Base-by-base conservation (phyloP, 805 yeast species). In the Saturnispora diversa region DNA sequence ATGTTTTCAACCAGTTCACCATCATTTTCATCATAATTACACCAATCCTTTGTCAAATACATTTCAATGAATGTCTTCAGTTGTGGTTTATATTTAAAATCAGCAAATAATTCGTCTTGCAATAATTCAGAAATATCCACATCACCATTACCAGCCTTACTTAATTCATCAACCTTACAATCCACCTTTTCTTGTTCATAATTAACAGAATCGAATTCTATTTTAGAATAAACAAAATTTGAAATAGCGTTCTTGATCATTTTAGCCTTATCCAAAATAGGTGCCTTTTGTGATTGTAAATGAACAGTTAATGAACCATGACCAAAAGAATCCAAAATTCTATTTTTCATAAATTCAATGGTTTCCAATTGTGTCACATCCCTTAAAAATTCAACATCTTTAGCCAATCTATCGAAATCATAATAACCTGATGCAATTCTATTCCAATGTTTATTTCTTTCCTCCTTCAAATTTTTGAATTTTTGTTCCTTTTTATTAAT, bases 381-480 rank as follows among this genome's bases (percentile, higher is more conserved):
- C 38, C 71, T 68, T 40, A 86, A 68, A 3, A 72, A 45, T 32
- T 68, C 68, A 6, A 84, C 86, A 44, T 79, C 80, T 34, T 65
- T 62, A 28, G 66, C 72, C 43, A 75, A 67, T 40, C 73, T 68
- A 27, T 67, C 60, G 61, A 86, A 90, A 56, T 90, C 85, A 54
- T 82, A 88, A 59, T 67, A 82, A 5, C 96, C 96, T 42, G 75
- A 69, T 23, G 75, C 73, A 43, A 92, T 81, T 11, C 75, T 69
- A 40, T 71, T 66, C 74, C 86, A 77, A 58, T 74, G 80, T 50
- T 79, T 65, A 8, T 64, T 54, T 36, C 75, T 69, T 60, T 92
- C 97, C 56, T 90, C 95, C 40, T 66, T 64, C 61, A 88, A 66
- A 50, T 86, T 87, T 62, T 84, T 85, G 51, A 74, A 68, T 51